A percentile compares a stretch with the other conserved stretches of the same genome.
These are phyloP conservation scores for Herpetomonas samuelpessoai DNA, from an alignment of 208 protist species.

Conservation along the genomic window DNA sequence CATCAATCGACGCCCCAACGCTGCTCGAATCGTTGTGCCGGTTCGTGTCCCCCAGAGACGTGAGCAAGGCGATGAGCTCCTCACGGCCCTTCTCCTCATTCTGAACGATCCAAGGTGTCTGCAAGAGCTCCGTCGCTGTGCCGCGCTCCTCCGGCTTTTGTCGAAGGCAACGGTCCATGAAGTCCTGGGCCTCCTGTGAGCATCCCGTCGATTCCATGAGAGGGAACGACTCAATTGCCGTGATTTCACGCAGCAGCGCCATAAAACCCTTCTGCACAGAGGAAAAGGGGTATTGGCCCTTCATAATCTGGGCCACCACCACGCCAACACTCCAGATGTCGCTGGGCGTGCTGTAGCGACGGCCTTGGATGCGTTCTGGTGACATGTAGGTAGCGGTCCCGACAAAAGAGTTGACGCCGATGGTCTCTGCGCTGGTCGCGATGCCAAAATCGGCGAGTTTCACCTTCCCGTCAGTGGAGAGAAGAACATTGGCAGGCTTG, in stretches of 20 bases:
- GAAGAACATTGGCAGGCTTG: conserved; percentile 85
- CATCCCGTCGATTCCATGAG: conserved; percentile 36
- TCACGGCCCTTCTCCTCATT: conserved; percentile 54
- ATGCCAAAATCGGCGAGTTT: conserved; percentile 90
- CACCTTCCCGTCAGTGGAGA: conserved; percentile 62
- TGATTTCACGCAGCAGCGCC: conserved; percentile 72
- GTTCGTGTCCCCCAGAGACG: conserved; percentile 38
- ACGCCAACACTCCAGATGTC: conserved; percentile 90
- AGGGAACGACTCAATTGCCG: conserved; percentile 46
- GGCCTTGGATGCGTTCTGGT: conserved; percentile 81
- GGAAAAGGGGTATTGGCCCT: conserved; percentile 71
- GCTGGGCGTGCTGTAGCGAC: conserved; percentile 69
- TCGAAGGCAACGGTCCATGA: conserved; percentile 63
- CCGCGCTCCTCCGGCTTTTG: conserved; percentile 60
- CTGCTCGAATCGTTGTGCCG: conserved; percentile 32
- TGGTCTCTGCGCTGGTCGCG: conserved; percentile 78
- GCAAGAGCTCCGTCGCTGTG: conserved; percentile 58
- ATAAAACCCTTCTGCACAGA: conserved; percentile 74
- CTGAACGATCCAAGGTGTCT: conserved; percentile 68
- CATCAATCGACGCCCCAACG: background rate
- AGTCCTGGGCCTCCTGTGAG: conserved; percentile 64
- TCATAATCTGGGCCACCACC: conserved; percentile 60
- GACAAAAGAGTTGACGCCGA: conserved; percentile 83
- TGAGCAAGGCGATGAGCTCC: conserved; percentile 47
- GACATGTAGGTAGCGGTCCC: conserved; percentile 89